These are phyloP conservation scores for Miscanthus sacchariflorus DNA, from an alignment of 202 grass and related monocot species.

Conservation along the genomic window DNA sequence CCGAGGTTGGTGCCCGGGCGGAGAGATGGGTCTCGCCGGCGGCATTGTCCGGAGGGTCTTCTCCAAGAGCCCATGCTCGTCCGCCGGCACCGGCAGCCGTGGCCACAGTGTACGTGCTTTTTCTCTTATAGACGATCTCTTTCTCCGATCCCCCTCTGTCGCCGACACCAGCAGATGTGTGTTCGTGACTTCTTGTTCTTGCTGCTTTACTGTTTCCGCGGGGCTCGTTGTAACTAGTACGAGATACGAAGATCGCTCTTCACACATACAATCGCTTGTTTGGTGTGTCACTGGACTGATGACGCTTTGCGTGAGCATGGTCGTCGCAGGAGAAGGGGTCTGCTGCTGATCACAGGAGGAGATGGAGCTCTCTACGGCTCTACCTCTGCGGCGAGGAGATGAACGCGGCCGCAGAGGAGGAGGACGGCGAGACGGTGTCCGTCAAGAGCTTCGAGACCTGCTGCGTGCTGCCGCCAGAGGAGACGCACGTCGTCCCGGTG, in stretches of 20 bases:
- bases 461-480: not conserved
- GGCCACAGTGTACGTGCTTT: constrained; percentile 43
- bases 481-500: constrained; percentile 5
- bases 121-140: not conserved
- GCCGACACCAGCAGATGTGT: no score
- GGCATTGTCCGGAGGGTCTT: constrained; percentile 73
- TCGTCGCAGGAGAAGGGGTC: constrained; percentile 53
- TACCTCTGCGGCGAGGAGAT: constrained; percentile 90
- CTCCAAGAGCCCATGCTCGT: constrained; percentile 68
- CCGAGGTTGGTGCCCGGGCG: no score
- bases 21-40: constrained; percentile 81
- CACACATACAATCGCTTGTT: no score
- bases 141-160: no score
- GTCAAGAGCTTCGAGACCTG: constrained; percentile 61
- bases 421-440: constrained; percentile 54
- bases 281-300: no score
- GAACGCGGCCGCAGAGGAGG: constrained; percentile 46
- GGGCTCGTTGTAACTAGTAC: no score
- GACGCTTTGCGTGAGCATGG: not conserved
- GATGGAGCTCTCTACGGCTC: constrained; percentile 66
- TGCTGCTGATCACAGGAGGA: constrained; percentile 52
- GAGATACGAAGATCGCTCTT: no score
- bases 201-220: no score
- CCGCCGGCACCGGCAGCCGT: not conserved
- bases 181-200: no score